A percentile compares a stretch with the other conserved stretches of the same genome.
phyloP scores from a whole-genome alignment of 2,329 filamentous ascomycete genomes.

The Thelonectria blattea region DNA sequence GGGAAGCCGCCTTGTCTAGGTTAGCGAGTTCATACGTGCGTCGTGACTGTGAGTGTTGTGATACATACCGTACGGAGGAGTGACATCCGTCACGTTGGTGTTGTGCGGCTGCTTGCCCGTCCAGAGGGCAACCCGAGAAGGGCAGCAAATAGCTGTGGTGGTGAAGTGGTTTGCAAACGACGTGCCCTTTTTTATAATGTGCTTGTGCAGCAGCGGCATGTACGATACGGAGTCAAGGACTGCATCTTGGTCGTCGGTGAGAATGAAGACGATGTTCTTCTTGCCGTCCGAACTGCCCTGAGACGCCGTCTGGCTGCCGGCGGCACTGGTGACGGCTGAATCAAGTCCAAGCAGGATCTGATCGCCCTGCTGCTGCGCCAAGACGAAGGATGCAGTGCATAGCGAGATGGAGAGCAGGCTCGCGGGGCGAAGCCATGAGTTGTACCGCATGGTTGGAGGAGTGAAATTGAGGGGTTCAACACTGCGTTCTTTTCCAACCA shows the following conservation, averaged over 20 bases:
- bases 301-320: background rate
- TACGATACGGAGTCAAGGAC: conserved; percentile 66
- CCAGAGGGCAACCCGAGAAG: conserved; percentile 68
- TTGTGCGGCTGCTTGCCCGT: conserved; percentile 73
- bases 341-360: conserved; percentile 1
- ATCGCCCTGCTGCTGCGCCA: background rate
- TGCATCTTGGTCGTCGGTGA: conserved; percentile 72
- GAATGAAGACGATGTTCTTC: conserved; percentile 68
- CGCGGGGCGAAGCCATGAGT: conserved; percentile 10
- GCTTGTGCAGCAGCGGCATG: conserved; percentile 62
- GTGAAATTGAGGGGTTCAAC: background rate
- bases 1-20: conserved; percentile 55
- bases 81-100: conserved; percentile 69
- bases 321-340: background rate
- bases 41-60: too few species aligned
- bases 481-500: too few species aligned
- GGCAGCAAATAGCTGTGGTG: conserved; percentile 71
- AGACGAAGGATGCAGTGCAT: background rate
- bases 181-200: conserved; percentile 64
- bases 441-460: conserved; percentile 18
- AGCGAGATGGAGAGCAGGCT: conserved; percentile 5
- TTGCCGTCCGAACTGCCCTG: conserved; percentile 1
- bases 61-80: conserved; percentile 55
- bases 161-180: conserved; percentile 68
- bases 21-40: conserved; percentile 9